phyloP scores from a whole-genome alignment of 495 filamentous ascomycete genomes.

The Baudoinia panamericana region DNA sequence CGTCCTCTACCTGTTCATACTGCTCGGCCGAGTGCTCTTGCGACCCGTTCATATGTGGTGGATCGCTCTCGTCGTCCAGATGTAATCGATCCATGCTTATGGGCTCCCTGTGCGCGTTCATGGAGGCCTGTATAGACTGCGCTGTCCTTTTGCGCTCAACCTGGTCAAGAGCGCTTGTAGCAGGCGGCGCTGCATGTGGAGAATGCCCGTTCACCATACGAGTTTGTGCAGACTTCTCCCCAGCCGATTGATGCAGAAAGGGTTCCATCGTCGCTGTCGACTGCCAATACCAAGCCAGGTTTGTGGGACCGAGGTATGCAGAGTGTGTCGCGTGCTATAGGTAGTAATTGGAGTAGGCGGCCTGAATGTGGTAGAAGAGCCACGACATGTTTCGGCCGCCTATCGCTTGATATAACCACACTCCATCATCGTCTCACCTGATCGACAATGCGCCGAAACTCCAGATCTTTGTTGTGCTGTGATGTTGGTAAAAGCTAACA shows the following conservation, averaged over 20 bases:
- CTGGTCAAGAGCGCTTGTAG: too few species aligned
- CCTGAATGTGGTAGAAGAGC: conserved; percentile 16
- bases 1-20: conserved; percentile 15
- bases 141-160: too few species aligned
- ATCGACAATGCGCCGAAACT: too few species aligned
- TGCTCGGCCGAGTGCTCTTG: conserved; percentile 8
- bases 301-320: too few species aligned
- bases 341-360: conserved; percentile 10
- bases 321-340: conserved; percentile 4
- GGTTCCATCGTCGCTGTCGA: conserved; percentile 11
- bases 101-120: conserved; percentile 12
- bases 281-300: too few species aligned
- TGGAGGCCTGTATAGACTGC: conserved; percentile 21
- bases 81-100: conserved; percentile 13
- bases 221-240: conserved; percentile 13
- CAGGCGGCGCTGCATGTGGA: too few species aligned
- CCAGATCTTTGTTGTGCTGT: too few species aligned
- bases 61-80: conserved; percentile 10
- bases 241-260: neutral
- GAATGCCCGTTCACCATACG: conserved; percentile 21
- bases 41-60: neutral
- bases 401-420: too few species aligned
- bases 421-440: conserved; percentile 1
- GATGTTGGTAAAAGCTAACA: too few species aligned
- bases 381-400: conserved; percentile 16